Base-by-base conservation (phyloP, 306 rosid genomes). In the Begonia peltatifolia region DNA sequence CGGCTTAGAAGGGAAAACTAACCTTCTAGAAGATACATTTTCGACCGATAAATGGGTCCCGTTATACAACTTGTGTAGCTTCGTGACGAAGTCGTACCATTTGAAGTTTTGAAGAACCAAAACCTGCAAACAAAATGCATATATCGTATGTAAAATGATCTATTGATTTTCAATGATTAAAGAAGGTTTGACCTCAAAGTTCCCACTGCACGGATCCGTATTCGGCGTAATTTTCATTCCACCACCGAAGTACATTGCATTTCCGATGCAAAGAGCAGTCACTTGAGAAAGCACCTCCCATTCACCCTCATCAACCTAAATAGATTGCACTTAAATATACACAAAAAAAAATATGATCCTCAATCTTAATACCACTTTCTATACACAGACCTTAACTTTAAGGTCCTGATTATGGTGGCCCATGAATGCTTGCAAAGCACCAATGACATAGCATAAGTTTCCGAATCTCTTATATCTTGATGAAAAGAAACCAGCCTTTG, bases 151-250 rank as follows among this genome's bases (percentile, higher is more conserved):
- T 30, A 30, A 30, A 30, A 30, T 30, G 9, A 4, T 30, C 23
- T 1, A 55, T 20, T 25, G 4, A n/a, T 44, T 44, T 11, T 2
- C n/a, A 44, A 12, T 7, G n/a, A 44, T 44, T 47, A 46, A 60
- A 54, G 41, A 46, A 41, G 53, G 42, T 11, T 44, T 53, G 56
- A 90, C 97, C 95, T 85, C 94, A 52, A 90, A 68, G 54, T 57
- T 70, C 59, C 94, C 87, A 11, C 53, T 83, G 62, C 35, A 54
- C 52, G 97, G 97, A 60, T 76, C 74, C 9, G 87, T 87, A 56
- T 80, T 83, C 49, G 97, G 97, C 16, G 89, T 63, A 42, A 90
- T 85, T 75, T 83, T 90, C 97, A 90, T 90, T 66, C 97, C 97
- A 44, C 95, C 97, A 11, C 97, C 97, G 15, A 90, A 90, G 62